Conservation (phyloP, 23 red algal genomes). For the Gracilaria vermiculophylla region DNA sequence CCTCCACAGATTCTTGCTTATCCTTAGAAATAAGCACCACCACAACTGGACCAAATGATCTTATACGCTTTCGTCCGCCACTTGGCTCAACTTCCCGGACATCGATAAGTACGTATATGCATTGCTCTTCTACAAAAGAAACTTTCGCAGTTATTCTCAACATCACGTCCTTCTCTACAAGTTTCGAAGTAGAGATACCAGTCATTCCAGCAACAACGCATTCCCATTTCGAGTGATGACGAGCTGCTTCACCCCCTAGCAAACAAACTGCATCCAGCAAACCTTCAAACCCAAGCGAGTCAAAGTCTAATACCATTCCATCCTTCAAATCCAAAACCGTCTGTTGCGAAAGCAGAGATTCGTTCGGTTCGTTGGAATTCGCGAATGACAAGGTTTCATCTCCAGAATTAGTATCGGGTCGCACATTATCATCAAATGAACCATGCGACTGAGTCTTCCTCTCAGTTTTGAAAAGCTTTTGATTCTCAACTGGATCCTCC, state of each 20-base stretch:
- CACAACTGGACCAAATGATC: neutral
- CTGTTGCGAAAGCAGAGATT: neutral
- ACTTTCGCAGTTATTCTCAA: neutral
- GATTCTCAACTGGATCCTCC: neutral
- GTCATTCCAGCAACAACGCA: neutral
- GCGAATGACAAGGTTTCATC: neutral
- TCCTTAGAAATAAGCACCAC: neutral
- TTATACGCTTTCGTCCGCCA: neutral
- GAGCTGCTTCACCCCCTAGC: conserved; percentile 11
- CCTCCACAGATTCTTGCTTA: neutral
- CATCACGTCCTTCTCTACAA: neutral
- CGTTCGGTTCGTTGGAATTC: neutral
- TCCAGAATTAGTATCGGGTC: neutral
- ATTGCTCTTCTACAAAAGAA: neutral
- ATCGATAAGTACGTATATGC: neutral
- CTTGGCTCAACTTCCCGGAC: neutral
- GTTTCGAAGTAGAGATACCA: neutral
- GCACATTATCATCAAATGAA: neutral
- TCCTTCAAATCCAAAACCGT: neutral
- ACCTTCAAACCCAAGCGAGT: conserved; percentile 12
- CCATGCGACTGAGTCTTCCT: neutral
- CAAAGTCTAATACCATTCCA: neutral
- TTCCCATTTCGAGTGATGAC: neutral
- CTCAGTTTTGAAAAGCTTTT: neutral
- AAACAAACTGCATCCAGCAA: conserved; percentile 36